phyloP scores from a whole-genome alignment of 768 basidiomycete genomes.

The Leccinum aurantiacum region DNA sequence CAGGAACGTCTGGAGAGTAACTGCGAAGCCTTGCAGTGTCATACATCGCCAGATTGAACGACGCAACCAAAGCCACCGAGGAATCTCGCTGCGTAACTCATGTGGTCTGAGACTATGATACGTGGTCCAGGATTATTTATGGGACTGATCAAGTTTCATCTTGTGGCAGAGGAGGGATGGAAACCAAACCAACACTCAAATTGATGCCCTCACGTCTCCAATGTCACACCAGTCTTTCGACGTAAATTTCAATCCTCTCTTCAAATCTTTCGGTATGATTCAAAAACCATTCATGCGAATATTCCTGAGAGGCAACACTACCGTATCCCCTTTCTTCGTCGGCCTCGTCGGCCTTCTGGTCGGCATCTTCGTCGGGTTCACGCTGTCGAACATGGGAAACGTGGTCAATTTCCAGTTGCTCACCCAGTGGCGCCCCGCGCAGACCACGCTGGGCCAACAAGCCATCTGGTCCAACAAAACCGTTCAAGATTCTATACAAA shows the following conservation, averaged over 20 bases:
- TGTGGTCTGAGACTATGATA: not conserved
- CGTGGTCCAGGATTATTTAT: not conserved
- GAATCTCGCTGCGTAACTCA: not conserved
- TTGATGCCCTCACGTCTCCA: not conserved
- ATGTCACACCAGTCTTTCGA: not conserved
- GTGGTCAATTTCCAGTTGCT: not conserved
- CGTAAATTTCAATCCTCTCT: not conserved
- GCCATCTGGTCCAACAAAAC: not conserved
- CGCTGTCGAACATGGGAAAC: not conserved
- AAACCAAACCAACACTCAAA: not conserved
- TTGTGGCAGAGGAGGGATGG: not conserved
- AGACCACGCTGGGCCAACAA: not conserved
- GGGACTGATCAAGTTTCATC: not conserved
- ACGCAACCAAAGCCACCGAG: too few species aligned
- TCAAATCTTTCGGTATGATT: not conserved
- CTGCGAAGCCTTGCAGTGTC: too few species aligned
- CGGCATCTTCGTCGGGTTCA: not conserved
- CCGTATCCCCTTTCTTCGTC: not conserved
- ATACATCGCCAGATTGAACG: too few species aligned
- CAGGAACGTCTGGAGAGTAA: too few species aligned
- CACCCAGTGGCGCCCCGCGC: not conserved
- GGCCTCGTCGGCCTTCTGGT: not conserved
- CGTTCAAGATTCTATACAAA: not conserved
- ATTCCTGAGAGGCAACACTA: not conserved
- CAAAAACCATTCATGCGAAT: not conserved